Base-by-base conservation (phyloP, 495 filamentous ascomycete species). In the Geoglossum glabrum region DNA sequence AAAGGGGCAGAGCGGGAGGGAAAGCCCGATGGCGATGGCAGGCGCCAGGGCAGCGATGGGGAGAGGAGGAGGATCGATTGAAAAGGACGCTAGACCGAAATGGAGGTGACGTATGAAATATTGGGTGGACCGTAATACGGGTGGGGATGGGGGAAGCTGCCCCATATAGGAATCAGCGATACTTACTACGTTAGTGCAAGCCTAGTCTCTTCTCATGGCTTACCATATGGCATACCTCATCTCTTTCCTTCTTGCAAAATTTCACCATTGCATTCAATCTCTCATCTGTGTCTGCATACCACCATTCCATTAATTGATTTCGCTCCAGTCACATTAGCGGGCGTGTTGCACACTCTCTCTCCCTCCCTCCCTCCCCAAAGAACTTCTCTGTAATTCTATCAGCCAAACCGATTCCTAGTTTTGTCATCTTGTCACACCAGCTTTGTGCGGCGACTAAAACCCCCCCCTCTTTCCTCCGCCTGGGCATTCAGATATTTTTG, bases 171-270 rank as follows among this genome's bases (percentile, higher is more conserved):
- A 40, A 15, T 28, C 26, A 15, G 46, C 25, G 46, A 28, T 25
- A 28, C 21, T 23, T 47, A 19, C 43, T 47, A 23, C 26, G 7
- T 15, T 23, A 13, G 15, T 50, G 13, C 46, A 50, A 50, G 46
- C 46, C 19, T 25, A 17, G 46, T 25, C 46, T 50, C 11, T 40
- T 15, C 2, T 50, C n/a, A 50, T 50, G 19, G 19, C 46, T 50
- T 28, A 17, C 6, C n/a, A 19, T 47, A 17, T 25, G n/a, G 46
- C 4, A 21, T 23, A 23, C 55, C 58, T 45, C 54, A 21, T 51
- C 55, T 57, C 15, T 36, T 47, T 40, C 52, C 62, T 23, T 21
- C 43, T 10, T 45, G 38, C n/a, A n/a, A n/a, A n/a, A 51, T 45
- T 60, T 40, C 17, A 2, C 49, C 27, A 33, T 50, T 50, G 5